phyloP scores from a whole-genome alignment of 83 land plant genomes.

The Larix sibirica region DNA sequence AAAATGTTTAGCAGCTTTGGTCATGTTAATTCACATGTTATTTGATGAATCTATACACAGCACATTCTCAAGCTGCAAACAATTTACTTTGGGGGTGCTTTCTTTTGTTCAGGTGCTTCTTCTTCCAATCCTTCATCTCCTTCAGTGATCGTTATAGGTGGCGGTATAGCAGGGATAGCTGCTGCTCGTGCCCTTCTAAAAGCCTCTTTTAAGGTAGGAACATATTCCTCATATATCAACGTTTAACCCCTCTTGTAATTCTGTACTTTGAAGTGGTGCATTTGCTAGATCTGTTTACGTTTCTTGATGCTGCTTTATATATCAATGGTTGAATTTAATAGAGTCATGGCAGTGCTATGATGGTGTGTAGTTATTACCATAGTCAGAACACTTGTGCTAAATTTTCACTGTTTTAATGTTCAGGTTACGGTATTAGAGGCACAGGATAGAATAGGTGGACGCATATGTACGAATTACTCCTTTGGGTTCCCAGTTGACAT shows the following conservation, averaged over 20 bases:
- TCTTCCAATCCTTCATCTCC: neutral
- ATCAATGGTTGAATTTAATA: neutral
- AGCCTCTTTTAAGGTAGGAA: constrained; percentile 18
- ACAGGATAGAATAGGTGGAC: constrained; percentile 25
- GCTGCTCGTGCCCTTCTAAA: constrained; percentile 20
- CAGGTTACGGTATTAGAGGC: constrained; percentile 26
- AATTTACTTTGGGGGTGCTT: too few relatives aligned
- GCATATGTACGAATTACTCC: constrained; percentile 20
- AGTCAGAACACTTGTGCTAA: too few relatives aligned
- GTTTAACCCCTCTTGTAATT: neutral
- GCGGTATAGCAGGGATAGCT: constrained; percentile 23
- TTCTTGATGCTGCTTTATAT: neutral
- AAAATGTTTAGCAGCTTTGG: too few relatives aligned
- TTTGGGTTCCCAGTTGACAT: constrained; percentile 28
- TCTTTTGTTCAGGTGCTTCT: too few relatives aligned
- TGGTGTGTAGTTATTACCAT: too few relatives aligned
- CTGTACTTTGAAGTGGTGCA: neutral
- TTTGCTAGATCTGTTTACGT: neutral
- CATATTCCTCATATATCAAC: neutral
- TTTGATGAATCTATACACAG: too few relatives aligned
- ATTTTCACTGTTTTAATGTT: neutral
- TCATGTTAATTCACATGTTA: too few relatives aligned
- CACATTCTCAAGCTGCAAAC: too few relatives aligned
- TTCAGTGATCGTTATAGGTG: constrained; percentile 23
- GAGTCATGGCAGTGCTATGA: neutral